A percentile compares a stretch with the other conserved stretches of the same genome.
Evolutionary conservation across 176 grass and related monocot species (phyloP).

Genomic region (Poa annua): DNA sequence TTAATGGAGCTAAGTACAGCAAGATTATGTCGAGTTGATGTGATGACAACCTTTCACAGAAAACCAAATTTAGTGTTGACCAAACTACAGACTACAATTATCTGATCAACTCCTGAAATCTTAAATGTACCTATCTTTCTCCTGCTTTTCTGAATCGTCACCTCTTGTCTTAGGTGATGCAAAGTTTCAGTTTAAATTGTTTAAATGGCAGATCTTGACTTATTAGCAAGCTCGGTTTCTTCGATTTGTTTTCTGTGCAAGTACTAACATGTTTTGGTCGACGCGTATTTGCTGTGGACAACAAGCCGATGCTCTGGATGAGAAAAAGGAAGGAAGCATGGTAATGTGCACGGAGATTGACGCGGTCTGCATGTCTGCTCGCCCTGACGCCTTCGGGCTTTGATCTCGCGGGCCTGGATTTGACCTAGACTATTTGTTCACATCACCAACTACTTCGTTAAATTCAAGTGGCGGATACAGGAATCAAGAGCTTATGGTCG

Average conservation of each 20-base stretch:
- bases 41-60: constrained; percentile 58
- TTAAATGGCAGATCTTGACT: not conserved
- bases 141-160: not conserved
- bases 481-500: no score
- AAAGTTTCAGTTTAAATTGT: not conserved
- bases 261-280: not conserved
- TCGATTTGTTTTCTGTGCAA: not conserved
- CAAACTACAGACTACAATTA: constrained; percentile 74
- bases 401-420: constrained; percentile 76
- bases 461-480: no score
- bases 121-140: not conserved
- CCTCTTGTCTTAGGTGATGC: not conserved
- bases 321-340: constrained; percentile 63
- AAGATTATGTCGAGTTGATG: constrained; percentile 34
- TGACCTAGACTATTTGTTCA: constrained; percentile 30
- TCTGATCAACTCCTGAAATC: constrained; percentile 49
- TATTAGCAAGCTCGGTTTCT: accelerated
- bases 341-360: constrained; percentile 60
- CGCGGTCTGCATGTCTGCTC: constrained; percentile 69
- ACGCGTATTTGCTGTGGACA: not conserved
- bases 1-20: no score
- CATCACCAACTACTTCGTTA: no score
- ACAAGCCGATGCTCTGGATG: constrained; percentile 83
- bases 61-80: constrained; percentile 37
- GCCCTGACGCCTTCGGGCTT: constrained; percentile 63